Evolutionary conservation across 441 rosid species (phyloP).

Genomic region (Gossypium schwendimanii): DNA sequence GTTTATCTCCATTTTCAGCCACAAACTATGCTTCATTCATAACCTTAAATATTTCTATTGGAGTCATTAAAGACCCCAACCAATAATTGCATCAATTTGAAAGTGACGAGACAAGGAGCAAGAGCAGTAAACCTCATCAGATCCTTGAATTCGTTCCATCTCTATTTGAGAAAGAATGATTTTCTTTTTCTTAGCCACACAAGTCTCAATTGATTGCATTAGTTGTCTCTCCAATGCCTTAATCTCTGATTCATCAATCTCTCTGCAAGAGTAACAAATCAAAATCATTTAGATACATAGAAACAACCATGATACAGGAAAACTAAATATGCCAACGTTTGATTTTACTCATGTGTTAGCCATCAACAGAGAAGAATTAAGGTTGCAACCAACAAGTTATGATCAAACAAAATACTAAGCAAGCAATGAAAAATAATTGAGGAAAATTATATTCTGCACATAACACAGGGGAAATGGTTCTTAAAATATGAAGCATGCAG

Average conservation of each 20-base stretch:
- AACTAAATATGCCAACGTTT: background rate
- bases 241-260: conserved; percentile 90
- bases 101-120: conserved; percentile 10
- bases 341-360: no score
- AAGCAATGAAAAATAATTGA: background rate
- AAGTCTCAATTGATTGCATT: conserved; percentile 94
- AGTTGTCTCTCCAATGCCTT: conserved; percentile 90
- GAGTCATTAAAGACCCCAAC: background rate
- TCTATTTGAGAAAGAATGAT: conserved; percentile 79
- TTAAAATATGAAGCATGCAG: background rate
- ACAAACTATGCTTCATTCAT: background rate
- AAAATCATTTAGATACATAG: conserved; percentile 12
- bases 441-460: background rate
- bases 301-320: background rate
- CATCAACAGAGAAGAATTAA: background rate
- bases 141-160: conserved; percentile 83
- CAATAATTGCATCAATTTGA: conserved; percentile 5
- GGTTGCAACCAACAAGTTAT: background rate
- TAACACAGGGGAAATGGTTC: background rate
- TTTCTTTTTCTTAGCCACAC: conserved; percentile 85
- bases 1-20: background rate
- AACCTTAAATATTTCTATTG: background rate
- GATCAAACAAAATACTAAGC: background rate
- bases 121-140: conserved; percentile 62
- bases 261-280: conserved; percentile 40